Base-by-base conservation (phyloP, 306 rosid genomes). In the Corylus avellana region DNA sequence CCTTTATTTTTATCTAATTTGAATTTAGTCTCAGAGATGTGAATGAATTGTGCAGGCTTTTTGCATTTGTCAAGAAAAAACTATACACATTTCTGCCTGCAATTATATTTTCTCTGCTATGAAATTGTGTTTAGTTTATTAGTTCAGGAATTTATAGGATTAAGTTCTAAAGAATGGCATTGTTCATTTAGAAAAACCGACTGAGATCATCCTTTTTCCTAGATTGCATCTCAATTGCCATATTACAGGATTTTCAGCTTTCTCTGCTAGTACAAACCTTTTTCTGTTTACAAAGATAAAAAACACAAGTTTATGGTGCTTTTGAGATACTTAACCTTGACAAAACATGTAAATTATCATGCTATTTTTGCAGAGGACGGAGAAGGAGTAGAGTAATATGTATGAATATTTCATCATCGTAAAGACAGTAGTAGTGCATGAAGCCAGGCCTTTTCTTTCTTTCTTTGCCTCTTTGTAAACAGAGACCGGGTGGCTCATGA, bases 321-420 rank as follows among this genome's bases (percentile, higher is more conserved):
- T 72, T 37, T 55, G 20, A 39, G 77, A 37, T 74, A 18, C 12
- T n/a, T 4, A 56, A 48, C 66, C 46, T 44, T 42, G 70, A 51
- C 70, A 39, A 55, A 59, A 42, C 72, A 75, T 77, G 84, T 42
- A 48, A 63, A 84, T 76, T 67, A 78, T 73, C 25, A 55, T 78
- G 73, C 78, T 68, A 27, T 59, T 66, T 49, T 79, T 85, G 87
- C 90, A 93, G 98, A 91, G 92, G 80, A 93, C 80, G 85, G 91
- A 93, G 98, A 93, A 86, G 78, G 87, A 75, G 79, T 89, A 89
- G 12, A 72, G 79, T 54, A 70, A 70, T 85, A 16, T 97, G 99
- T 67, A 46, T 93, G 35, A 32, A 32, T 74, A 91, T 96, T 88
- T 86, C 94, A 44, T 74, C 77, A 49, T 64, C 48, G 50, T 67